These are phyloP conservation scores for Papiliotrema flavescens DNA, from an alignment of 1,284 basidiomycete species.

Conservation along the genomic window DNA sequence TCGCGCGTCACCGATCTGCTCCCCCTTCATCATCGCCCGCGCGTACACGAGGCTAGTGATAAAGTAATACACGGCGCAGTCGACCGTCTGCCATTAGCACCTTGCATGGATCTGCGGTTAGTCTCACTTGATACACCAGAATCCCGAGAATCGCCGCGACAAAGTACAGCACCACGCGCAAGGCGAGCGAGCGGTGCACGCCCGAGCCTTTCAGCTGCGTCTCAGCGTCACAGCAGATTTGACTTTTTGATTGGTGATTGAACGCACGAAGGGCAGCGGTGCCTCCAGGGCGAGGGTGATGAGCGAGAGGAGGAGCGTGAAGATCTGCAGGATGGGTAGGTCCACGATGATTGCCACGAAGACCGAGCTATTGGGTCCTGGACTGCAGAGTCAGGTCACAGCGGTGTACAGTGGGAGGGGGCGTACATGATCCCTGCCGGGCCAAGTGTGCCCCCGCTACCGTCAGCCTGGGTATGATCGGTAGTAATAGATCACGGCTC, in stretches of 20 bases:
- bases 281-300: constrained; percentile 61
- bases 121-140: constrained; percentile 70
- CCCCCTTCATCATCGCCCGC: constrained; percentile 15
- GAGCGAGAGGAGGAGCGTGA: constrained; percentile 60
- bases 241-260: background rate
- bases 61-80: constrained; percentile 27
- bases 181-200: constrained; percentile 62
- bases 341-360: constrained; percentile 72
- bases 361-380: constrained; percentile 59
- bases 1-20: constrained; percentile 6
- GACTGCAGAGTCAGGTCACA: constrained; percentile 44
- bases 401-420: background rate
- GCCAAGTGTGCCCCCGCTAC: constrained; percentile 25
- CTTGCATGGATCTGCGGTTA: background rate
- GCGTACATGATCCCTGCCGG: constrained; percentile 25
- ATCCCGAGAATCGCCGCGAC: constrained; percentile 64
- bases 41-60: constrained; percentile 22
- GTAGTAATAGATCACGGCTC: constrained; percentile 42
- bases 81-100: constrained; percentile 15
- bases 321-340: constrained; percentile 64
- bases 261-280: constrained; percentile 24
- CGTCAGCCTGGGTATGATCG: background rate
- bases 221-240: background rate
- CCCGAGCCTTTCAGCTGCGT: constrained; percentile 54
- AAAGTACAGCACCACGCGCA: constrained; percentile 62